Evolutionary conservation across 1,139 yeast species (phyloP).

Genomic region (Yamadazyma oceani): DNA sequence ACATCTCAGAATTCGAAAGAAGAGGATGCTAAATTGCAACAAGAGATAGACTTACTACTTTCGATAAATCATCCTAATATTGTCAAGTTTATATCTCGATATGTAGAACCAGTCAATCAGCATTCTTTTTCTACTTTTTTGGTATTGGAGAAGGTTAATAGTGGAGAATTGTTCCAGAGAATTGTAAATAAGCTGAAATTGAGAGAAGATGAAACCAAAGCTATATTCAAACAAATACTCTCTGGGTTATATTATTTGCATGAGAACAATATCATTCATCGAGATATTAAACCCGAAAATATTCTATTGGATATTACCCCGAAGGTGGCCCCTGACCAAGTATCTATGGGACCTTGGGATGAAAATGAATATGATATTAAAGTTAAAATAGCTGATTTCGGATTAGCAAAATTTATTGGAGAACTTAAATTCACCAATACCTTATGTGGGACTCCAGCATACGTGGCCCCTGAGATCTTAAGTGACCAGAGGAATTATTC

Average conservation of each 20-base stretch:
- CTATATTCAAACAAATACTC: slow-evolving; percentile 60
- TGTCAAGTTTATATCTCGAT: slow-evolving; percentile 63
- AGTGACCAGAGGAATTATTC: slow-evolving; percentile 55
- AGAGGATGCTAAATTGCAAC: slow-evolving; percentile 58
- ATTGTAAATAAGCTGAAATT: slow-evolving; percentile 62
- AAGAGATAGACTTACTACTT: slow-evolving; percentile 65
- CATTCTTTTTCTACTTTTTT: slow-evolving; percentile 58
- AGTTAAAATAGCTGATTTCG: slow-evolving; percentile 81
- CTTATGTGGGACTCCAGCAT: slow-evolving; percentile 81
- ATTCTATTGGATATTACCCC: slow-evolving; percentile 70
- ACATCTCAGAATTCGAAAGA: slow-evolving; percentile 24
- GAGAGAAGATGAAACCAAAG: slow-evolving; percentile 60
- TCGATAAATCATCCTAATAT: slow-evolving; percentile 72
- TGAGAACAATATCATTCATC: slow-evolving; percentile 72
- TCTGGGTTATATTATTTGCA: slow-evolving; percentile 67
- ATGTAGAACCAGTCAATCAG: slow-evolving; percentile 64
- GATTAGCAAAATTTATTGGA: slow-evolving; percentile 78
- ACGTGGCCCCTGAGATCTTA: slow-evolving; percentile 79
- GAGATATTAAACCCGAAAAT: slow-evolving; percentile 90
- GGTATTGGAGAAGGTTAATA: slow-evolving; percentile 70
- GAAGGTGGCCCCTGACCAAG: slow-evolving; percentile 39
- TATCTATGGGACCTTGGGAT: slow-evolving; percentile 74
- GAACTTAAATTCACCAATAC: slow-evolving; percentile 74
- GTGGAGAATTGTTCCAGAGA: slow-evolving; percentile 74
- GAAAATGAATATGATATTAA: slow-evolving; percentile 57